Conservation (phyloP, 176 grass and related monocot species). For the Raddia guianensis region DNA sequence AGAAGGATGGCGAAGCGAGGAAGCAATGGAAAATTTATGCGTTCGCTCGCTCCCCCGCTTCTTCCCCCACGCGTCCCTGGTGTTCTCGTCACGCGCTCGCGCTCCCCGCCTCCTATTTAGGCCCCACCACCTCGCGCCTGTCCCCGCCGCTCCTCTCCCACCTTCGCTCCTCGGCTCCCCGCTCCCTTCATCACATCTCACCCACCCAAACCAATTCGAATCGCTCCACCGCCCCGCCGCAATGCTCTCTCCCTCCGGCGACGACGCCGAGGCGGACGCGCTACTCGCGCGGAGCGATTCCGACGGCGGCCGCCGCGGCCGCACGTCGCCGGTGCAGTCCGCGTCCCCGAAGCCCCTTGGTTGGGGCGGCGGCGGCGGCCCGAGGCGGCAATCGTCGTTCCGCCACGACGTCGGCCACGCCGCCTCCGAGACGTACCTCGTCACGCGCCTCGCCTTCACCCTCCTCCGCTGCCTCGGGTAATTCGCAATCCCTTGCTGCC, state of each 20-base stretch:
- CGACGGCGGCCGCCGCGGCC: conserved; percentile 45
- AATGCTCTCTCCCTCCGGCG: conserved; percentile 44
- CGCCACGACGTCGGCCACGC: conserved; percentile 65
- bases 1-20: conserved; percentile 18
- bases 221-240: conserved; percentile 9
- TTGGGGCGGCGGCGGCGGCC: background rate
- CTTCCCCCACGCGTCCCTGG: conserved; percentile 6
- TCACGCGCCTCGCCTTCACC: conserved; percentile 72
- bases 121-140: conserved; percentile 15
- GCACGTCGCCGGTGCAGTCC: conserved; percentile 40
- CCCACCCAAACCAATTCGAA: conserved; percentile 35
- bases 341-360: conserved; percentile 36
- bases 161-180: background rate
- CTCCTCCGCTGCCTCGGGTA: conserved; percentile 95
- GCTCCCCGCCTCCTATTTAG: conserved; percentile 36
- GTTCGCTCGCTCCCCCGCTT: background rate
- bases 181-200: background rate
- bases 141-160: conserved; percentile 1
- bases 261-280: conserved; percentile 40
- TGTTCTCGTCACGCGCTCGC: conserved; percentile 9
- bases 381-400: conserved; percentile 58
- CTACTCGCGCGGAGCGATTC: conserved; percentile 55
- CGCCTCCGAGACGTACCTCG: conserved; percentile 87
- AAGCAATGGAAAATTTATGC: background rate
- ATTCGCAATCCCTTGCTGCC: background rate